A percentile compares a stretch with the other conserved stretches of the same genome.
phyloP scores from a whole-genome alignment of 2,329 filamentous ascomycete genomes.

The Cordyceps fumosorosea region DNA sequence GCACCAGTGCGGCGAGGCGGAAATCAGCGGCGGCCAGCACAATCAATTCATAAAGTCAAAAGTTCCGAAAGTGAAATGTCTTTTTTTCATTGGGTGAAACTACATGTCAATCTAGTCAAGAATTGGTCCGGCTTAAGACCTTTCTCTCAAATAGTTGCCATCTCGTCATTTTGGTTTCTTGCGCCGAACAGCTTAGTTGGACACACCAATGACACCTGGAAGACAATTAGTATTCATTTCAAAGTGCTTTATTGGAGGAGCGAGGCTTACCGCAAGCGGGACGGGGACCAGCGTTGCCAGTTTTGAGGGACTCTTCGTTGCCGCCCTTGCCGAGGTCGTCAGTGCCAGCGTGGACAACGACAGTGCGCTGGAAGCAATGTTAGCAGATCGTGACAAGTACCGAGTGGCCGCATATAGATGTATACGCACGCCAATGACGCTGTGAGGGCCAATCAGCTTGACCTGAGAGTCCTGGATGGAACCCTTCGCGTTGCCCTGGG shows the following conservation, averaged over 20 bases:
- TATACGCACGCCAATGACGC: conserved; percentile 78
- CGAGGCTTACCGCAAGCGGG: conserved; percentile 78
- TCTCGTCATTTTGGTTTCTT: not conserved
- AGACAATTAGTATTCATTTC: conserved; percentile 13
- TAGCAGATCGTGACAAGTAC: not conserved
- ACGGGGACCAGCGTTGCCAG: conserved; percentile 86
- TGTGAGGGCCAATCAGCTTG: conserved; percentile 95
- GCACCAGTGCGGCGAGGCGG: not conserved
- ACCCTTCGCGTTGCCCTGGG: conserved; percentile 82
- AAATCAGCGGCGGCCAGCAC: not conserved
- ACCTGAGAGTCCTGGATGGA: conserved; percentile 71
- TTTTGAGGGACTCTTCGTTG: conserved; percentile 95
- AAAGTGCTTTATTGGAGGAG: not conserved
- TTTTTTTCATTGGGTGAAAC: not conserved
- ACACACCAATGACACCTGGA: conserved; percentile 81
- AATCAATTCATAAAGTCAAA: not conserved
- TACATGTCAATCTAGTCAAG: not conserved
- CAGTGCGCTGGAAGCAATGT: conserved; percentile 60
- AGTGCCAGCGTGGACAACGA: conserved; percentile 90
- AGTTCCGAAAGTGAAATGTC: not conserved
- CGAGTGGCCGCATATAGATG: not conserved
- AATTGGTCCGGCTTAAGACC: not conserved
- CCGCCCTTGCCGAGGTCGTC: conserved; percentile 93
- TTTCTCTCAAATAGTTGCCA: not conserved
- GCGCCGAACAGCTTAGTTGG: conserved; percentile 43